phyloP scores from a whole-genome alignment of 257 asterid species.

The Petrea volubilis region DNA sequence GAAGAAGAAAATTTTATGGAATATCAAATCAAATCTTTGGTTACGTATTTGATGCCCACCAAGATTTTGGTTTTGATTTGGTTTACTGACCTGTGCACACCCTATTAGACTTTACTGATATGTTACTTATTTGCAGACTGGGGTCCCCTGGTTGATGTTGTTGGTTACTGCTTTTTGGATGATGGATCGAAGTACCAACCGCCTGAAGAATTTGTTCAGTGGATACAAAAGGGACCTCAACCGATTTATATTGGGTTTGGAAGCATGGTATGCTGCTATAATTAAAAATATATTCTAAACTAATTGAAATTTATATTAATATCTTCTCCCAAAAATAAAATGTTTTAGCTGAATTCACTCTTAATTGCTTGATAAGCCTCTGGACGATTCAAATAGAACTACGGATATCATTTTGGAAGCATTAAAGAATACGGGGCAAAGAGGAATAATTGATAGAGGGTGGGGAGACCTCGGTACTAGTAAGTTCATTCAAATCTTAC shows the following conservation, averaged over 20 bases:
- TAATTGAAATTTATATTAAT: neutral
- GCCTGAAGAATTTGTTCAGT: conserved; percentile 59
- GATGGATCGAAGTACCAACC: conserved; percentile 80
- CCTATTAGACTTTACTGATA: neutral
- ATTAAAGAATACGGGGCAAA: conserved; percentile 74
- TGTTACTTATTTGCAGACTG: conserved; percentile 64
- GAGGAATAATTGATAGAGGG: conserved; percentile 97
- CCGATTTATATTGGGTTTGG: conserved; percentile 97
- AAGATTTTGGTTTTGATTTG: too few species aligned
- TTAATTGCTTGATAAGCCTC: conserved; percentile 60
- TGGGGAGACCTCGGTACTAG: conserved; percentile 98
- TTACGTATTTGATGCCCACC: too few species aligned
- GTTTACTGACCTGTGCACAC: too few species aligned
- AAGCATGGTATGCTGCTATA: conserved; percentile 80
- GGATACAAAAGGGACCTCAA: conserved; percentile 79
- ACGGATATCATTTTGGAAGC: conserved; percentile 82
- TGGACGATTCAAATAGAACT: conserved; percentile 80
- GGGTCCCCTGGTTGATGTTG: conserved; percentile 94
- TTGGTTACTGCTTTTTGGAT: conserved; percentile 87
- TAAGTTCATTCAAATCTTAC: too few species aligned
- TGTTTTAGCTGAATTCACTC: neutral
- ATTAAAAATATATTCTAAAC: neutral
- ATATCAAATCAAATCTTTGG: too few species aligned
- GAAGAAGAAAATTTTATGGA: too few species aligned
- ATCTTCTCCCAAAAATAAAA: neutral